Conservation (phyloP, 768 basidiomycete genomes). For the Naganishia onofrii region DNA sequence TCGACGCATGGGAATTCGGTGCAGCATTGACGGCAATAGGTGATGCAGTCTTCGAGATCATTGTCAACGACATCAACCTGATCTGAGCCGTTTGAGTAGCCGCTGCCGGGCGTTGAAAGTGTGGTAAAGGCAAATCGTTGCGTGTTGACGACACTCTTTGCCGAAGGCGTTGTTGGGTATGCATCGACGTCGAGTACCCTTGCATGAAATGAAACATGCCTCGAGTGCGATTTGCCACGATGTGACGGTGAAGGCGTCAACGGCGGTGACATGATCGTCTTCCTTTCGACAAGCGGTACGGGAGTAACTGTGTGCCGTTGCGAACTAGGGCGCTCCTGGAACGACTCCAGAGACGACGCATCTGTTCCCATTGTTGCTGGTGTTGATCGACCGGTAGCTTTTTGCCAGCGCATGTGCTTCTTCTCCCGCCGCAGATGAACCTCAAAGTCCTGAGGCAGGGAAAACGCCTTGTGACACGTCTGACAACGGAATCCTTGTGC, state of each 20-base stretch:
- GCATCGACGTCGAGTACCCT: too few species aligned
- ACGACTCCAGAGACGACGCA: neutral
- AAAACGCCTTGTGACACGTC: neutral
- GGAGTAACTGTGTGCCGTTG: too few species aligned
- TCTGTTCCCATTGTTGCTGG: neutral
- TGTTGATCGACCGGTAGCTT: neutral
- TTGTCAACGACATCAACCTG: too few species aligned
- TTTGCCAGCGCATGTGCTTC: conserved; percentile 3
- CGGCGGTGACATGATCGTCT: too few species aligned
- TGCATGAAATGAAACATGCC: too few species aligned
- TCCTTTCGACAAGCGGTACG: too few species aligned
- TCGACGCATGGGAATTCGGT: neutral
- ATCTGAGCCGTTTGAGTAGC: neutral
- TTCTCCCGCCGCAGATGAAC: conserved; percentile 1
- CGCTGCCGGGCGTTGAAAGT: neutral
- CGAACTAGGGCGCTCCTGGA: too few species aligned
- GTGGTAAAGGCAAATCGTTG: too few species aligned
- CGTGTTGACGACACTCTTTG: neutral
- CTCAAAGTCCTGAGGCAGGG: neutral
- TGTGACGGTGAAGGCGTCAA: too few species aligned
- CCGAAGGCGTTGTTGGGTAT: too few species aligned
- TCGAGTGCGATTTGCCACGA: too few species aligned
- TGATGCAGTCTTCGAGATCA: conserved; percentile 1
- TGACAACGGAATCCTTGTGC: conserved; percentile 7
- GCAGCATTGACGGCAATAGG: neutral